Evolutionary conservation across 2,329 filamentous ascomycete genomes (phyloP), one percentile per base, ranked within the genome.

Genomic region (Diaporthe ampelina): DNA sequence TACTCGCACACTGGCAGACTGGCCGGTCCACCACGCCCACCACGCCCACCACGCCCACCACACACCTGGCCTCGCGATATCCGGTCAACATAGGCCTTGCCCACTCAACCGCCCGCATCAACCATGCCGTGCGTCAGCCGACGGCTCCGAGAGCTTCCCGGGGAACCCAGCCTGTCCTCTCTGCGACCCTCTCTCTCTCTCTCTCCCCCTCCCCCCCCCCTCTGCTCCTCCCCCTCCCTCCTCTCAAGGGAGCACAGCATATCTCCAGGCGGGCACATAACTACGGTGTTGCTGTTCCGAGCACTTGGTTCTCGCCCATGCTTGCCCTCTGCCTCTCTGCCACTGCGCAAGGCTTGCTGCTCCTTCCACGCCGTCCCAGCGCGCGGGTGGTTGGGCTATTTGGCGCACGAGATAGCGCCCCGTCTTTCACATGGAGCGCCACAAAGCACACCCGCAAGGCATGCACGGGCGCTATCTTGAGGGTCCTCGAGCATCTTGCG

Each of bases 121-220:
- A 72, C 26, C 57, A 72, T 72, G 69, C 35, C 29, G 69, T 72
- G 69, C 43, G 32, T 57, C 69, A 61, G 59, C 69, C 69, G 57
- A 72, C 57, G 50, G 54, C 50, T 52, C 69, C 57, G 69, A 56
- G 50, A 15, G 69, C 48, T 72, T 21, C 69, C 40, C 58, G 32
- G 13, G 26, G n/a, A 24, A 26, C 13, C n/a, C 40, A 71, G 69
- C 43, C 56, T 19, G 56, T n/a, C 35, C 21, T 50, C 57, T 54
- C 29, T 21, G 50, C 24, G 21, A 67, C 29, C 29, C 57, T 61
- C 56, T 15, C 37, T 26, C 69, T 29, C n/a, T 21, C 10, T n/a
- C n/a, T 37, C 10, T 13, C n/a, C n/a, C n/a, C n/a, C n/a, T n/a
- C n/a, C n/a, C n/a, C n/a, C n/a, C 35, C 7, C 35, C 35, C 10